Conservation (phyloP, 257 asterid species). For the Coffea canephora region DNA sequence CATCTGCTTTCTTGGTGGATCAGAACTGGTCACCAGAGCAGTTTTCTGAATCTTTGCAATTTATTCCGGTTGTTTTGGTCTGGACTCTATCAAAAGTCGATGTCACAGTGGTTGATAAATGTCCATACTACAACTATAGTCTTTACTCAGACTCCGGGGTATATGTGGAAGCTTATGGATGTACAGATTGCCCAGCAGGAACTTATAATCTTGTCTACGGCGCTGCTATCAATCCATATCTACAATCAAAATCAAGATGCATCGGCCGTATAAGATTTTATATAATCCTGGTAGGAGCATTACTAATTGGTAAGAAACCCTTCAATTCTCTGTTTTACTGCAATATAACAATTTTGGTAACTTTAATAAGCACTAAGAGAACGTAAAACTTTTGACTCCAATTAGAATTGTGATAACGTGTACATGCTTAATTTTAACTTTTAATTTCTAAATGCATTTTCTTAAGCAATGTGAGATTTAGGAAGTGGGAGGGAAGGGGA, state of each 20-base stretch:
- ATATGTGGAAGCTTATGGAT: neutral
- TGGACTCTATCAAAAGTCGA: constrained; percentile 8
- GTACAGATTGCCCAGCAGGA: neutral
- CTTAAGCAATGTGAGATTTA: too few relatives aligned
- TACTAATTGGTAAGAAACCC: too few relatives aligned
- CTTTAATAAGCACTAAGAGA: too few relatives aligned
- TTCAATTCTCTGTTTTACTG: too few relatives aligned
- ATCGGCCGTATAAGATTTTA: neutral
- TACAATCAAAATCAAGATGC: neutral
- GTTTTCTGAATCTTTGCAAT: neutral
- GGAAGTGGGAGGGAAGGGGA: too few relatives aligned
- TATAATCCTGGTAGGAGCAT: too few relatives aligned
- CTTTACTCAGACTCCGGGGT: neutral
- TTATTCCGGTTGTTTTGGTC: constrained; percentile 18
- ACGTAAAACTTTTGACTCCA: too few relatives aligned
- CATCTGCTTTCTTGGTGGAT: constrained; percentile 22
- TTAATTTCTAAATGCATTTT: too few relatives aligned
- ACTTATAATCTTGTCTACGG: too few relatives aligned
- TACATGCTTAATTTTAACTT: too few relatives aligned
- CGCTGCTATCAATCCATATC: neutral
- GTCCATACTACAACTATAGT: neutral
- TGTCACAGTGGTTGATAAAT: neutral
- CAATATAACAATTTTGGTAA: too few relatives aligned
- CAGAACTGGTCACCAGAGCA: constrained; percentile 16
- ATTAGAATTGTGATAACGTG: too few relatives aligned